phyloP scores from a whole-genome alignment of 2,329 filamentous ascomycete genomes.

The Neoarthrinium moseri region DNA sequence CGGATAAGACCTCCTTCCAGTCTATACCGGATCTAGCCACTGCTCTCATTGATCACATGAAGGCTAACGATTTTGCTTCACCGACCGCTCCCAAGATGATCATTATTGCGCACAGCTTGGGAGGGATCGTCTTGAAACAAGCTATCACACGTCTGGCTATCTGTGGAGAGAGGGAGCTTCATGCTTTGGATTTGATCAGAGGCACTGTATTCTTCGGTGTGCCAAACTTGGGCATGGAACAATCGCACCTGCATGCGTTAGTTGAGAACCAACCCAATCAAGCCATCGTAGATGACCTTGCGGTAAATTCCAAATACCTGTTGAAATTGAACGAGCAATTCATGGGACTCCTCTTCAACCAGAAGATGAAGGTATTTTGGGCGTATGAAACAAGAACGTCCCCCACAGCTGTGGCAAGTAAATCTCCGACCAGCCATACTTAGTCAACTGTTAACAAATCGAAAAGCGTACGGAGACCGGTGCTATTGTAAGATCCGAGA shows the following conservation, averaged over 20 bases:
- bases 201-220: constrained; percentile 23
- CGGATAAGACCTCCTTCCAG: constrained; percentile 19
- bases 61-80: constrained; percentile 14
- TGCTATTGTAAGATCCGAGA: no score
- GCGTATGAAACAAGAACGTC: constrained; percentile 22
- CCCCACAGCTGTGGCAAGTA: constrained; percentile 16
- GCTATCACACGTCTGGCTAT: constrained; percentile 16
- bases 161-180: not conserved
- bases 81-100: constrained; percentile 16
- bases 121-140: constrained; percentile 24
- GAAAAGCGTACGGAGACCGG: no score
- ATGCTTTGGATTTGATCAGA: constrained; percentile 10
- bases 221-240: constrained; percentile 20
- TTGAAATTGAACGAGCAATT: constrained; percentile 14
- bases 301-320: constrained; percentile 12
- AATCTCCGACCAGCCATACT: no score
- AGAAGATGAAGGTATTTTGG: constrained; percentile 15
- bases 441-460: no score
- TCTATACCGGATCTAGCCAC: constrained; percentile 19
- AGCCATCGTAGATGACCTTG: constrained; percentile 14
- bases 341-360: constrained; percentile 7
- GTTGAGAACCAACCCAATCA: constrained; percentile 18
- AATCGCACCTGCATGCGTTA: constrained; percentile 15
- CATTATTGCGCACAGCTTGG: constrained; percentile 26
- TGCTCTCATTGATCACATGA: constrained; percentile 15